phyloP scores from a whole-genome alignment of 257 asterid genomes.

The Salvia rosmarinus region DNA sequence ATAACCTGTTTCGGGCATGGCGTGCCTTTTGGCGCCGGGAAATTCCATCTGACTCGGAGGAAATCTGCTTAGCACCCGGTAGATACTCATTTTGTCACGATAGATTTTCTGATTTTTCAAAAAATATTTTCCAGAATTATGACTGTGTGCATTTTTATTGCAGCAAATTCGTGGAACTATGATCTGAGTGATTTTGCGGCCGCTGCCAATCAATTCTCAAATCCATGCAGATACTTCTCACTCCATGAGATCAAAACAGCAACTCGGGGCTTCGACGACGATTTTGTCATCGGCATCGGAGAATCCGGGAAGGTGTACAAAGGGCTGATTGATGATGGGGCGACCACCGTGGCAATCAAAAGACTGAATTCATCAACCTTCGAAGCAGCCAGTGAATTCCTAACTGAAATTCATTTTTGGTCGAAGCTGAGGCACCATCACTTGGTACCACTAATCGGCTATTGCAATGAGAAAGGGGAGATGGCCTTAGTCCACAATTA shows the following conservation, averaged over 20 bases:
- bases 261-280: conserved; percentile 44
- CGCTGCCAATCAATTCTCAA: not conserved
- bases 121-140: no score
- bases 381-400: conserved; percentile 4
- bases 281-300: conserved; percentile 4
- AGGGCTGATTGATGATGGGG: conserved; percentile 21
- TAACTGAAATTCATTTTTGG: no score
- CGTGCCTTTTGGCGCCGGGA: conserved; percentile 26
- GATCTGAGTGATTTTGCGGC: not conserved
- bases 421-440: no score
- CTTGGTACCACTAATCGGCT: no score
- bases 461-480: no score
- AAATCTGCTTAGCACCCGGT: not conserved
- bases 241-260: conserved; percentile 51
- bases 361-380: not conserved
- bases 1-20: conserved; percentile 18
- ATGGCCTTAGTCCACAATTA: conserved; percentile 54
- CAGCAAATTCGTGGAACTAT: not conserved
- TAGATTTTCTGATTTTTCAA: no score
- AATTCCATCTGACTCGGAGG: not conserved
- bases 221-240: conserved; percentile 35
- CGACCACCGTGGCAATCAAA: conserved; percentile 26
- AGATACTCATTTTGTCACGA: not conserved
- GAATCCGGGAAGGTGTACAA: conserved; percentile 21
- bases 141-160: no score